Conservation (phyloP, 805 yeast genomes). For the Candida qinlingensis region DNA sequence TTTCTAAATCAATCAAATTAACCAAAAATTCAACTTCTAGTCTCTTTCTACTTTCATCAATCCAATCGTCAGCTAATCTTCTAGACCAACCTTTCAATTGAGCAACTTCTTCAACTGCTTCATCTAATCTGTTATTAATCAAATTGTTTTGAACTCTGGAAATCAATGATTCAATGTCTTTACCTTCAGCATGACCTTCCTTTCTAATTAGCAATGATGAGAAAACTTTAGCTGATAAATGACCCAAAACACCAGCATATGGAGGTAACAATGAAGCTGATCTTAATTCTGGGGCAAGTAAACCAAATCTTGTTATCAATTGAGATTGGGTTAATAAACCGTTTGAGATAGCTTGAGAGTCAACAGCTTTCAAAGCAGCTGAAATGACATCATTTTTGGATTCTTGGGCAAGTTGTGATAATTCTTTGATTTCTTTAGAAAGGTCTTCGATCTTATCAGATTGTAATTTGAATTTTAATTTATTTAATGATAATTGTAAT, state of each 20-base stretch:
- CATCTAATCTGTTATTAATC: conserved; percentile 69
- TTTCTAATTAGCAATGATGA: conserved; percentile 73
- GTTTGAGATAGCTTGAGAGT: conserved; percentile 34
- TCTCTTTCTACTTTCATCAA: conserved; percentile 81
- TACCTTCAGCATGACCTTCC: conserved; percentile 72
- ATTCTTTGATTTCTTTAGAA: conserved; percentile 15
- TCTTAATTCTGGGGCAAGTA: conserved; percentile 80
- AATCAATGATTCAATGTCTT: conserved; percentile 83
- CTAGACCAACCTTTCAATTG: conserved; percentile 90
- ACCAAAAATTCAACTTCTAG: conserved; percentile 81
- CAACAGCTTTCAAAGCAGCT: conserved; percentile 42
- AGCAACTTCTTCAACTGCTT: conserved; percentile 90
- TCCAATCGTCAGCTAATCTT: conserved; percentile 88
- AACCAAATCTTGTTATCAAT: conserved; percentile 37
- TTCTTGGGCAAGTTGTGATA: conserved; percentile 34
- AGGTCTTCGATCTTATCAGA: conserved; percentile 34
- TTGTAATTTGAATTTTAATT: conserved; percentile 36
- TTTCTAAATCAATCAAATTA: conserved; percentile 60
- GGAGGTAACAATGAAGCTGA: conserved; percentile 88
- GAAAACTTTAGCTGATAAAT: conserved; percentile 72
- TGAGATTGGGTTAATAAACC: conserved; percentile 49
- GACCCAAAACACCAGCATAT: conserved; percentile 93
- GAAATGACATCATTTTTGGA: conserved; percentile 41
- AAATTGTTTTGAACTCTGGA: conserved; percentile 79
- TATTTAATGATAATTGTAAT: conserved; percentile 39